Percentiles rank a stretch among this genome's conserved stretches.
phyloP scores from a whole-genome alignment of 2,329 filamentous ascomycete species.

The Fusarium sublunatum region DNA sequence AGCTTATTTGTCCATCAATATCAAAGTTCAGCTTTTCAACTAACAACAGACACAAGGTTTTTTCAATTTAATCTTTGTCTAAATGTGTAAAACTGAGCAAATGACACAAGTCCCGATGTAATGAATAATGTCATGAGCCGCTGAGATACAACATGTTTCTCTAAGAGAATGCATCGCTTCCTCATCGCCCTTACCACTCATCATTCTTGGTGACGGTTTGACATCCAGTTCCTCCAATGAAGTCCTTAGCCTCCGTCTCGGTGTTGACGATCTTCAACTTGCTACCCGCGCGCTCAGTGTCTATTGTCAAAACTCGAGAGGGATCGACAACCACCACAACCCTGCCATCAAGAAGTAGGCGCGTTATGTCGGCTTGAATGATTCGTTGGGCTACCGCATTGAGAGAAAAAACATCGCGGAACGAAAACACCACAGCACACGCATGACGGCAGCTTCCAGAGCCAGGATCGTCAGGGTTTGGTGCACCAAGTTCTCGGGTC shows the following conservation, averaged over 20 bases:
- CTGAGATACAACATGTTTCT: neutral
- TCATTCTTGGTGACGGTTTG: conserved; percentile 43
- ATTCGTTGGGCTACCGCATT: conserved; percentile 47
- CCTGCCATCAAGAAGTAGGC: conserved; percentile 41
- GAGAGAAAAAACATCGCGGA: conserved; percentile 50
- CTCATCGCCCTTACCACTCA: conserved; percentile 25
- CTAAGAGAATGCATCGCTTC: too few relatives aligned
- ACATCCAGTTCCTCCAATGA: conserved; percentile 48
- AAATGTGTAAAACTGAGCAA: too few relatives aligned
- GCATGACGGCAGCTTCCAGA: conserved; percentile 43
- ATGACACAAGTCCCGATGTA: too few relatives aligned
- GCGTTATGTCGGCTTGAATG: conserved; percentile 45
- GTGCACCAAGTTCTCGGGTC: conserved; percentile 43
- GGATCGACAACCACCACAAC: conserved; percentile 50
- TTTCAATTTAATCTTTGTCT: too few relatives aligned
- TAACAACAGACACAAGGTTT: too few relatives aligned
- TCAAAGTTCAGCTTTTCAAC: too few relatives aligned
- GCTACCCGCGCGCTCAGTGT: conserved; percentile 14
- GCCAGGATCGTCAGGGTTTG: conserved; percentile 40
- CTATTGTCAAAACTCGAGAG: conserved; percentile 38
- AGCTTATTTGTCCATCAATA: too few relatives aligned
- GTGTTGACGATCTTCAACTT: conserved; percentile 39
- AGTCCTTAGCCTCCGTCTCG: conserved; percentile 45
- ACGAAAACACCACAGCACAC: conserved; percentile 50
- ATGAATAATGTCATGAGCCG: too few relatives aligned